Evolutionary conservation across 805 yeast species (phyloP), one percentile per base, ranked within the genome.

Genomic region (Suhomyces kilbournensis): DNA sequence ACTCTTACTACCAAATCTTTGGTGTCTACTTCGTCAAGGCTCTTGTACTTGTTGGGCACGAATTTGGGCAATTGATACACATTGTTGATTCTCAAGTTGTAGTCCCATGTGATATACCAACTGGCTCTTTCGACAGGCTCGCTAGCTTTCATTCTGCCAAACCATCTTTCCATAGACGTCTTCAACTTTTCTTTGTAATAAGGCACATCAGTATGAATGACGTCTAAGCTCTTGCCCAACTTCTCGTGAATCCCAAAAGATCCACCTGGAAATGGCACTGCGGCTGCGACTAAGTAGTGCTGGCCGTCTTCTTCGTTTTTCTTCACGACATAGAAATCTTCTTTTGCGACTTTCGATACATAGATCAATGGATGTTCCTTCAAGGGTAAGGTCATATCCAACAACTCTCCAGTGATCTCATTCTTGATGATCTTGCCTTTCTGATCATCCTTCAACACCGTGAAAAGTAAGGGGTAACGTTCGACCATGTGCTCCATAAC

Each of bases 181-280:
- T 83, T 78, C 62, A 86, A 72, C 62, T 85, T 85, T 50, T 80
- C 82, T 58, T 81, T 75, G 60, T 86, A 86, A 64, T 85, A 84
- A 3, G 92, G 92, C 52, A 86, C 92, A 6, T 78, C 83, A 10
- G 76, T 76, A 59, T 86, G 91, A 55, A 86, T 86, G 10, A 75
- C 71, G 65, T 86, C 90, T 46, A 86, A 66, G 49, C 77, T 79
- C 60, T 75, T 78, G 19, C 91, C 91, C 46, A 86, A 58, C 57
- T 85, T 86, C 52, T 76, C 62, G 57, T 74, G 65, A 50, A 86
- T 81, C 51, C 85, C 86, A 67, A 86, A 86, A 1, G 85, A 81
- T 3, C 91, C 91, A 46, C 92, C 92, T 3, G 91, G 90, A 65
- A 86, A 85, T 5, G 90, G 90, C 38, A 86, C 91, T 1, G 86